Percentiles rank a stretch among this genome's conserved stretches.
Evolutionary conservation across 129 eudicot species (phyloP).

Genomic region (Lonicera japonica): DNA sequence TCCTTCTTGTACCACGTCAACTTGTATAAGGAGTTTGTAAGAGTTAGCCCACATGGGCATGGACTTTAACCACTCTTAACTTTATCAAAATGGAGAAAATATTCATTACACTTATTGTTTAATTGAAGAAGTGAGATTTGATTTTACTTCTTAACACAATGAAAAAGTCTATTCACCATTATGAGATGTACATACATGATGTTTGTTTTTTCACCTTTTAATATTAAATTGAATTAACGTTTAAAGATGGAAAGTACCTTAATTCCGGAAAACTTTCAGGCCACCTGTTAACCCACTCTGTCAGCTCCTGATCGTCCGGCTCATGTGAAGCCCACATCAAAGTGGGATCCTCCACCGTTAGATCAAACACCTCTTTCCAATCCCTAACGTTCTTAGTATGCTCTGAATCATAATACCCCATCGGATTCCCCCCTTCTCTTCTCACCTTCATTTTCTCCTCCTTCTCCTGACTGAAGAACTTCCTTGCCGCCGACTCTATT

Average conservation of each 20-base stretch:
- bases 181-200: too few species aligned
- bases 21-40: too few species aligned
- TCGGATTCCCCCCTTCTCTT: slow-evolving; percentile 19
- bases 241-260: slow-evolving; percentile 26
- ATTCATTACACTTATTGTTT: too few species aligned
- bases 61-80: too few species aligned
- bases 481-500: slow-evolving; percentile 12
- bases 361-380: slow-evolving; percentile 41
- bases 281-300: slow-evolving; percentile 25
- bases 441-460: slow-evolving; percentile 35
- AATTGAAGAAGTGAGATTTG: too few species aligned
- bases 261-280: slow-evolving; percentile 22
- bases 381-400: slow-evolving; percentile 41
- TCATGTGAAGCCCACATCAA: slow-evolving; percentile 20
- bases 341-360: slow-evolving; percentile 14
- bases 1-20: too few species aligned
- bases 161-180: too few species aligned
- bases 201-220: too few species aligned
- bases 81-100: too few species aligned
- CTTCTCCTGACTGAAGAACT: slow-evolving; percentile 21
- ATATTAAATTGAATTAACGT: too few species aligned
- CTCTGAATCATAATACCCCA: slow-evolving; percentile 34
- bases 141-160: too few species aligned
- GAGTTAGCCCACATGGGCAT: too few species aligned
- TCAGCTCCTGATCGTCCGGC: slow-evolving; percentile 14